Percentiles rank a stretch among this genome's conserved stretches.
Conservation (phyloP, 2,329 filamentous ascomycete genomes). For the Microascus cirrosus region DNA sequence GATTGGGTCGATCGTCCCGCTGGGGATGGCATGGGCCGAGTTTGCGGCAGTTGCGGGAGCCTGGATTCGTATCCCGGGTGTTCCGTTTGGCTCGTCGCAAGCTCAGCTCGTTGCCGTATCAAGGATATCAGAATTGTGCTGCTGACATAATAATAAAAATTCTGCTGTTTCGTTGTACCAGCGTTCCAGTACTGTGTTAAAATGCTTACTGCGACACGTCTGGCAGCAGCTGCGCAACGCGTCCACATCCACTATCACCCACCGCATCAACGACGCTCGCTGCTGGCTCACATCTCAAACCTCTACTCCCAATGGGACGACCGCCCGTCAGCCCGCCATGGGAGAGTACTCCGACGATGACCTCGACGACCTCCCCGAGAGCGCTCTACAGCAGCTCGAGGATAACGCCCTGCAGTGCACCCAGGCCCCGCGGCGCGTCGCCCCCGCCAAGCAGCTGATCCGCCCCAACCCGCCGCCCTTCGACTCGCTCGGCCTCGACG, state of each 20-base stretch:
- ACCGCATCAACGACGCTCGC: neutral
- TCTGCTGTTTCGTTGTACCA: too few relatives aligned
- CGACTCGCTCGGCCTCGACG: slow-evolving; percentile 24
- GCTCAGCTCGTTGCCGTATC: too few relatives aligned
- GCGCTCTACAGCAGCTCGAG: slow-evolving; percentile 50
- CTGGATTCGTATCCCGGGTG: too few relatives aligned
- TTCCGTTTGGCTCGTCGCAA: too few relatives aligned
- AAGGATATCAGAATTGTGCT: too few relatives aligned
- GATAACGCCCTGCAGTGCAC: slow-evolving; percentile 51
- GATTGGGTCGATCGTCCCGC: neutral
- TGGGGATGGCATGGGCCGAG: too few relatives aligned
- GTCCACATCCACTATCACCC: neutral
- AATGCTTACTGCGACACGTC: neutral
- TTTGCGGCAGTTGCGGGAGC: too few relatives aligned
- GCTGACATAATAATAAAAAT: too few relatives aligned
- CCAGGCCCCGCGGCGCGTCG: slow-evolving; percentile 29
- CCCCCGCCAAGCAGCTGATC: slow-evolving; percentile 4
- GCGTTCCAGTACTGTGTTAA: too few relatives aligned
- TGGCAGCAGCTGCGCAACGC: neutral
- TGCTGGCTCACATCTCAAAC: neutral
- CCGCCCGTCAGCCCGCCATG: slow-evolving; percentile 16
- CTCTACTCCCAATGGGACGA: neutral
- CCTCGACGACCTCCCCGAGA: slow-evolving; percentile 48
- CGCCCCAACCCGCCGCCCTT: neutral
- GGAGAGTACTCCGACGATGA: slow-evolving; percentile 55